Evolutionary conservation across 352 stramenopile genomes (phyloP).

Genomic region (Peronospora belbahrii): DNA sequence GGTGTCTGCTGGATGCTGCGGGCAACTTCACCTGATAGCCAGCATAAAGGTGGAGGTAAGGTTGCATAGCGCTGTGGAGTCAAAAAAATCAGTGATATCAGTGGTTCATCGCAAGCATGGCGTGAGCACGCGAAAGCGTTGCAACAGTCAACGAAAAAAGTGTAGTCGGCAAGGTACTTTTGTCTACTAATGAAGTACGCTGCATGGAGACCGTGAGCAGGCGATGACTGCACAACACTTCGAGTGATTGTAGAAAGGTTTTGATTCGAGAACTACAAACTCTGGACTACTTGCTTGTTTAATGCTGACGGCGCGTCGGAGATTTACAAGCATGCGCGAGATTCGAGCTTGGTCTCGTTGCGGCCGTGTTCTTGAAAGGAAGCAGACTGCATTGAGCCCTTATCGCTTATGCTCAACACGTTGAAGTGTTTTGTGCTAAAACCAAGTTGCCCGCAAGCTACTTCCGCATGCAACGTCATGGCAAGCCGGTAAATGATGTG

Average conservation of each 20-base stretch:
- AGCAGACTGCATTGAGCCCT: constrained; percentile 7
- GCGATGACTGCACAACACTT: constrained; percentile 55
- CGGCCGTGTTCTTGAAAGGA: constrained; percentile 5
- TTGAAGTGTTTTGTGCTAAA: constrained; percentile 15
- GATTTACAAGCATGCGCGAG: constrained; percentile 33
- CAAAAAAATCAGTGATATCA: constrained; percentile 17
- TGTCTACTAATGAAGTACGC: constrained; percentile 29
- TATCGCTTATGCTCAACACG: constrained; percentile 3
- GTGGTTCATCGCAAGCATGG: constrained; percentile 6
- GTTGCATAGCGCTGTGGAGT: constrained; percentile 2
- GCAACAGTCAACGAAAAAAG: constrained; percentile 4
- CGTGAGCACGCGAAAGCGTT: constrained; percentile 16
- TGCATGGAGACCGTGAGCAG: constrained; percentile 38
- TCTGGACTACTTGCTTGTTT: constrained; percentile 16
- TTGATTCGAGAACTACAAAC: too few relatives aligned
- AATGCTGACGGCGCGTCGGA: constrained; percentile 47
- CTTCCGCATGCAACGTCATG: constrained; percentile 75
- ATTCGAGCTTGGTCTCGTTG: constrained; percentile 24
- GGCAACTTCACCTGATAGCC: neutral
- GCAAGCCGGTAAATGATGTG: constrained; percentile 84
- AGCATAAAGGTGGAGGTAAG: constrained; percentile 10
- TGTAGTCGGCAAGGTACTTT: constrained; percentile 21
- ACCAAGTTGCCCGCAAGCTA: constrained; percentile 71
- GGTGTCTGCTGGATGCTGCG: neutral
- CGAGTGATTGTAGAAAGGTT: too few relatives aligned